Evolutionary conservation across 441 rosid species (phyloP), one percentile per base, ranked within the genome.

Genomic region (Mallotus japonicus): DNA sequence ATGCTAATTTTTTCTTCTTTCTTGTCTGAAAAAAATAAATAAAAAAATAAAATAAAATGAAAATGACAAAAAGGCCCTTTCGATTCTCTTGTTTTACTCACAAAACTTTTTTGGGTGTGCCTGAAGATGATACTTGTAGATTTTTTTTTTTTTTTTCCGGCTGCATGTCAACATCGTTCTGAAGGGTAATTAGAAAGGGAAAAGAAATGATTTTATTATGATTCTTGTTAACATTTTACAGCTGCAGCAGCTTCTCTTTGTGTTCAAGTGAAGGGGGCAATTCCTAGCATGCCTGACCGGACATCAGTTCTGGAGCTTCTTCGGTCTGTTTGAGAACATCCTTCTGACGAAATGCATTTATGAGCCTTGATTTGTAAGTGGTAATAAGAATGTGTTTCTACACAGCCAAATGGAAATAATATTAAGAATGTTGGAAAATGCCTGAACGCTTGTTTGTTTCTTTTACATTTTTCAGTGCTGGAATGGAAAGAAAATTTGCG

Each of bases 211-310:
- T 32, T 32, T 32, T 75, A 34, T 34, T 40, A 20, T 69, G 20
- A 32, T 22, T 62, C 11, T 58, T 50, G 62, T n/a, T 0, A 3
- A 53, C 55, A 76, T 54, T 65, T 55, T 74, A 32, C 90, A 94
- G 99, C 99, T 72, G 99, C 97, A 61, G 97, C 97, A 71, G 97
- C 99, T 78, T 88, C 97, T 76, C 87, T 94, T 16, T 94, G 99
- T 80, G 88, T 94, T 78, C 99, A 87, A 87, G 92, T 83, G 72
- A 94, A 89, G 81, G 99, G 99, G 65, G 99, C 97, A 58, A 92
- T 94, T 74, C 92, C 97, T 3, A 84, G 99, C 86, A 87, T 94
- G 97, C 99, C 99, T 6, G 84, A 83, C 65, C 85, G 97, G 75
- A 76, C 80, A 71, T 84, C 92, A 0, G 97, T 94, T 74, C 61